These are phyloP conservation scores for Lasiosphaeria miniovina DNA, from an alignment of 495 filamentous ascomycete species.

Conservation along the genomic window DNA sequence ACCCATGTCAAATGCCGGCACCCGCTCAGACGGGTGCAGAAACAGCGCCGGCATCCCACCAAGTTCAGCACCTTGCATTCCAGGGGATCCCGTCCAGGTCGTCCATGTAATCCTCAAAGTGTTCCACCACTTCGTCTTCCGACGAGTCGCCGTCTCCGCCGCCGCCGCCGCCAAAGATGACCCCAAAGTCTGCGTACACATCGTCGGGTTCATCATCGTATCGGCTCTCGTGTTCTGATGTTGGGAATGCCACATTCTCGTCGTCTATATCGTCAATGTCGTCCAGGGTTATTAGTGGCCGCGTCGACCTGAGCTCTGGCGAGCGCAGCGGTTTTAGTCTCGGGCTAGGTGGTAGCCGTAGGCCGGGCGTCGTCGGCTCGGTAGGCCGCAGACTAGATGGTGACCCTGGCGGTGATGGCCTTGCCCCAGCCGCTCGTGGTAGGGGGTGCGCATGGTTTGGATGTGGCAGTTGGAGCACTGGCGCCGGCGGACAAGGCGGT, in stretches of 20 bases:
- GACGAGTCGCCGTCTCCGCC: conserved; percentile 18
- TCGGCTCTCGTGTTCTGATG: conserved; percentile 41
- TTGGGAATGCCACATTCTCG: conserved; percentile 41
- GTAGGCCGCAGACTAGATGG: conserved; percentile 12
- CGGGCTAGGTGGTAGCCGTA: conserved; percentile 24
- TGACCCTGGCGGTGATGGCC: conserved; percentile 15
- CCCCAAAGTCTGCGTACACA: conserved; percentile 48
- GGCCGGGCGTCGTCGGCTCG: conserved; percentile 3
- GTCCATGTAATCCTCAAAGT: conserved; percentile 34
- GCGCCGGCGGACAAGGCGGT: not conserved
- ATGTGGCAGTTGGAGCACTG: conserved; percentile 7
- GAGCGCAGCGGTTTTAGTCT: conserved; percentile 22
- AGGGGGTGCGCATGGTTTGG: conserved; percentile 4
- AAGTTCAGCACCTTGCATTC: conserved; percentile 26
- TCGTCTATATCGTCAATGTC: conserved; percentile 29
- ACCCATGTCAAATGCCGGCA: not conserved
- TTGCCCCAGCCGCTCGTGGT: conserved; percentile 3
- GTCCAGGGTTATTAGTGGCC: conserved; percentile 13
- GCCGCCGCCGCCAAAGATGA: conserved; percentile 39
- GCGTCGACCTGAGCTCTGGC: conserved; percentile 24
- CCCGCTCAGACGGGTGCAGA: too few species aligned
- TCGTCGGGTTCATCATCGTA: conserved; percentile 43
- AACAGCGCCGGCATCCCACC: not conserved
- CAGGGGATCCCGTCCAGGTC: conserved; percentile 36
- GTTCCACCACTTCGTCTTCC: conserved; percentile 24